Evolutionary conservation across 1,139 yeast species (phyloP).

Genomic region (Pichia sp.): DNA sequence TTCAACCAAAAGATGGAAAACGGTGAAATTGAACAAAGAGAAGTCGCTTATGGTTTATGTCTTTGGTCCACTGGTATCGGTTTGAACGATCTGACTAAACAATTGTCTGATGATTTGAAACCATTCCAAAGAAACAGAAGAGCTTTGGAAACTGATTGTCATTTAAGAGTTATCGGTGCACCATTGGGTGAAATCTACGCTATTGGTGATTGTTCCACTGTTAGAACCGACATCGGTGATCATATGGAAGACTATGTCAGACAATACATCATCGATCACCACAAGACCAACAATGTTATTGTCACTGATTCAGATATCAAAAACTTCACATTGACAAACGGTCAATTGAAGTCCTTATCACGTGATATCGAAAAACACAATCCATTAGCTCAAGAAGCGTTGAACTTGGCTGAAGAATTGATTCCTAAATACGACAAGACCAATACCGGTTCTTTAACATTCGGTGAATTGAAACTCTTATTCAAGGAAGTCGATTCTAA

Average conservation of each 20-base stretch:
- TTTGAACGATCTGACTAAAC: constrained; percentile 53
- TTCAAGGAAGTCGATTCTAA: constrained; percentile 55
- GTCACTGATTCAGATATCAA: constrained; percentile 43
- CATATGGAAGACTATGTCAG: constrained; percentile 48
- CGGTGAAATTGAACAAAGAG: constrained; percentile 38
- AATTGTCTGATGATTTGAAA: constrained; percentile 42
- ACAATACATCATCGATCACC: constrained; percentile 37
- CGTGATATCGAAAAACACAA: constrained; percentile 45
- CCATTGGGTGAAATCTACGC: constrained; percentile 64
- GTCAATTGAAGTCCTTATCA: constrained; percentile 46
- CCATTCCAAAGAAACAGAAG: constrained; percentile 51
- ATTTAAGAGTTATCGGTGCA: constrained; percentile 58
- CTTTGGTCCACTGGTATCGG: constrained; percentile 72
- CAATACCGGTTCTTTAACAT: constrained; percentile 45
- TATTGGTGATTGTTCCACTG: constrained; percentile 65
- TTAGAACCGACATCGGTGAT: constrained; percentile 54
- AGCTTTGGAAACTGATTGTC: constrained; percentile 68
- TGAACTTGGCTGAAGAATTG: constrained; percentile 46
- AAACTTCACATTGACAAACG: constrained; percentile 41
- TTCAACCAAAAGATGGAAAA: constrained; percentile 43
- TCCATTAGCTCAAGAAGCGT: constrained; percentile 59
- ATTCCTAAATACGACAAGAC: constrained; percentile 49
- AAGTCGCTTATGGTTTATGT: constrained; percentile 59
- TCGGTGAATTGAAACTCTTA: constrained; percentile 47
- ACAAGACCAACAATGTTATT: constrained; percentile 32